Evolutionary conservation across 257 asterid genomes (phyloP), one percentile per base, ranked within the genome.

Genomic region (Cruciata laevipes): DNA sequence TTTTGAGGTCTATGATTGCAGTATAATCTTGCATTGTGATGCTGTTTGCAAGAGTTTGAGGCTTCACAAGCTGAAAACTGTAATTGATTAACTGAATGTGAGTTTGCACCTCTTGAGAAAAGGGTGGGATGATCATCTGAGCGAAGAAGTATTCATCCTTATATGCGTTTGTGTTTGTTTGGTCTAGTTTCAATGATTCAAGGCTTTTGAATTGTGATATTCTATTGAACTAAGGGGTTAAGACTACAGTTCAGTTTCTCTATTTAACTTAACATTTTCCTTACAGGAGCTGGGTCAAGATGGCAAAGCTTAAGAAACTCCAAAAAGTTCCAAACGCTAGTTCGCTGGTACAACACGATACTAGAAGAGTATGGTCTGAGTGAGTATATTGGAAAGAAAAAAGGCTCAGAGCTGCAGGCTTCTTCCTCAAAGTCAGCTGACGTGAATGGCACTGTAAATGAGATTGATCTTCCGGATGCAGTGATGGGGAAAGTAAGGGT

Each of bases 251-350:
- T n/a, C n/a, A n/a, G n/a, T n/a, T n/a, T n/a, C n/a, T n/a, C n/a
- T 37, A 55, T 74, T 55, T 10, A 64, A 32, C 35, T 11, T 18
- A 12, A 69, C 58, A 33, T 13, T 63, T 51, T 18, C 62, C 23
- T 66, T 77, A 37, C 76, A 86, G 99, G 95, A 72, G 86, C 90
- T 78, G 96, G 96, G 61, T 60, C 73, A 79, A 88, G 97, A 70
- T 93, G 97, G 97, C 89, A 86, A 77, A 93, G 97, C 73, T 80
- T 93, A 68, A 76, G 94, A 70, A 90, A 86, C 62, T 93, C 97
- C 33, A 90, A 83, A 77, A 93, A 90, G 75, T 93, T 85, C 83
- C 96, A 83, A 76, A 86, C 83, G 79, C 81, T 93, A 55, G 95
- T 85, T 18, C 83, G 97, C 23, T 93, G 97, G 99, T 93, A 85